Base-by-base conservation (phyloP, 108 stramenopile genomes). In the Fragilariopsis cylindrus region DNA sequence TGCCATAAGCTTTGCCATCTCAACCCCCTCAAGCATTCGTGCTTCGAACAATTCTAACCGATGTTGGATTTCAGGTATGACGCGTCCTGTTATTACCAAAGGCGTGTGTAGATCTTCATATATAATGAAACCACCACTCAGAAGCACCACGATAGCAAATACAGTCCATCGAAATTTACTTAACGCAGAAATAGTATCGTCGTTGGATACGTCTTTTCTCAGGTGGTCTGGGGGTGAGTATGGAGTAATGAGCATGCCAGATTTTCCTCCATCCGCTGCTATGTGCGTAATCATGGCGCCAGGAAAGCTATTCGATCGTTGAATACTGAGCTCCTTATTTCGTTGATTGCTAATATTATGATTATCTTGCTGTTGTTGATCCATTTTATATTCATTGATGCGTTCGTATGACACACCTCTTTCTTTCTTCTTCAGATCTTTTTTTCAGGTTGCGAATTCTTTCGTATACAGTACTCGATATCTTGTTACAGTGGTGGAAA, bases 31-130 rank as follows among this genome's bases (percentile, higher is more conserved):
- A 8, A 57, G 16, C 78, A 78, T 78, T 21, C 63, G 56, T 11
- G 45, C 41, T 30, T 50, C 62, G 7, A 56, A 72, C 12, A 40
- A 7, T 11, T 64, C 69, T 7, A 67, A 45, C 30, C 56, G 50
- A 11, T 72, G 58, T 44, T 78, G 71, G 6, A 72, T 42, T 49
- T 71, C 67, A 19, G 57, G 57, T 39, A 66, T 52, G 13, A 70
- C 75, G 13, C 19, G 57, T 49, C 44, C 70, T 44, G 70, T 56
- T 3, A 71, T 56, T 7, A 43, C 55, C 9, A 56, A 46, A 16
- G 55, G 54, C 15, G 67, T 15, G 63, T 78, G 57, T 47, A 78
- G 60, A 52, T 78, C 71, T 60, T 68, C 67, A 2, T 63, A 40
- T n/a, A 78, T 78, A 40, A 72, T 55, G 3, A 30, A 30, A 30